phyloP scores from a whole-genome alignment of 1,139 yeast species.

The Spathaspora sp. region DNA sequence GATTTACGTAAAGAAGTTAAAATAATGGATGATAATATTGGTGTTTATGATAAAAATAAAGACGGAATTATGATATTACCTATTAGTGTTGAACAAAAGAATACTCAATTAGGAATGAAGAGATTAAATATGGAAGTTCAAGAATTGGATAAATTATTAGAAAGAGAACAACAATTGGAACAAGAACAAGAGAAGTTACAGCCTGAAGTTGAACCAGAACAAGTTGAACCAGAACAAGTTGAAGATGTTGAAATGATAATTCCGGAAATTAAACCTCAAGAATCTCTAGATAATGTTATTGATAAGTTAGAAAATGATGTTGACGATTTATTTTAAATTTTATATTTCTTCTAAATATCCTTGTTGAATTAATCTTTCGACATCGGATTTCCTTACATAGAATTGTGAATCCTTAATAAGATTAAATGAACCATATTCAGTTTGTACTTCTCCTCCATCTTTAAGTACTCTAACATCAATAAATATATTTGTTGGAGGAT shows the following conservation, averaged over 20 bases:
- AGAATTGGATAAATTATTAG: constrained; percentile 25
- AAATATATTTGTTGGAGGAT: constrained; percentile 88
- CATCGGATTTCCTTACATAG: constrained; percentile 91
- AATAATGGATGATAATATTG: constrained; percentile 56
- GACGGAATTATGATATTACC: constrained; percentile 58
- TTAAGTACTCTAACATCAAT: constrained; percentile 90
- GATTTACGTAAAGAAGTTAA: constrained; percentile 57
- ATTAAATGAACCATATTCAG: constrained; percentile 95
- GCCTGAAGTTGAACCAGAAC: constrained; percentile 1
- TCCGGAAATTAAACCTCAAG: constrained; percentile 4
- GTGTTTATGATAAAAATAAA: constrained; percentile 42
- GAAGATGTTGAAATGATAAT: constrained; percentile 4
- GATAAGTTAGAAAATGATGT: constrained; percentile 10
- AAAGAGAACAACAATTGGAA: constrained; percentile 12
- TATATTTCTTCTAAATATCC: constrained; percentile 82
- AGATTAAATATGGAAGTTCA: constrained; percentile 42
- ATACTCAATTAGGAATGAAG: constrained; percentile 53
- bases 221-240: not conserved
- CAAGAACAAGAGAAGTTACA: not conserved
- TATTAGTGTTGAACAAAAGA: constrained; percentile 60
- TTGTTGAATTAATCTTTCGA: constrained; percentile 89
- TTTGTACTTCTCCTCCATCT: constrained; percentile 96
- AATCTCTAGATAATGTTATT: constrained; percentile 1
- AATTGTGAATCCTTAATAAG: constrained; percentile 94
- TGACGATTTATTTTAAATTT: constrained; percentile 11